Evolutionary conservation across 345 rosid genomes (phyloP).

Genomic region (Clarkia xantiana): DNA sequence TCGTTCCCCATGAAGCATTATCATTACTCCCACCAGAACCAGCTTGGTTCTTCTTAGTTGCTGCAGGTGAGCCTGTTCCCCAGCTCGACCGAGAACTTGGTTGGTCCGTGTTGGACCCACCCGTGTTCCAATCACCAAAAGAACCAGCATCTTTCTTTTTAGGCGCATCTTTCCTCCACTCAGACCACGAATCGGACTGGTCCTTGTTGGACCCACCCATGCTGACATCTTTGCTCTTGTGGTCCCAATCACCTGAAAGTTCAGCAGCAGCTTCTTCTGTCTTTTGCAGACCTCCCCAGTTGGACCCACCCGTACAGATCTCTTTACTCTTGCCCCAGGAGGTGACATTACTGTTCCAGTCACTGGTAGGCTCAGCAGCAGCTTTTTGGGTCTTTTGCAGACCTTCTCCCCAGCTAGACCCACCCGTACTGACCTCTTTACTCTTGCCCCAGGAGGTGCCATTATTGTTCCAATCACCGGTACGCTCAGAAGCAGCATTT

Average conservation of each 20-base stretch:
- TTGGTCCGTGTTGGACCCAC: background rate
- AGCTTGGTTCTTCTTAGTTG: constrained; percentile 1
- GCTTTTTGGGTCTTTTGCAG: constrained; percentile 9
- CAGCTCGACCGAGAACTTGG: constrained; percentile 1
- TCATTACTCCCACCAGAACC: constrained; percentile 14
- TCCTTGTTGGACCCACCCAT: background rate
- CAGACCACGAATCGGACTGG: background rate
- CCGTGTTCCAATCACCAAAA: constrained; percentile 12
- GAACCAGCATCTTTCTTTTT: background rate
- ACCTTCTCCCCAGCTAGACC: constrained; percentile 21
- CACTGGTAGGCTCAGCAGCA: constrained; percentile 8
- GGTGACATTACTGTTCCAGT: constrained; percentile 11
- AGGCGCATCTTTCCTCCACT: background rate
- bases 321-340: constrained; percentile 9
- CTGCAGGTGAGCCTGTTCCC: background rate
- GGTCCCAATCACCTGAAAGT: background rate
- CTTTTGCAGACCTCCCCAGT: constrained; percentile 17
- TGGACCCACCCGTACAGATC: constrained; percentile 8
- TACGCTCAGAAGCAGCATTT: constrained; percentile 5
- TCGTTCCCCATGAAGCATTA: constrained; percentile 4
- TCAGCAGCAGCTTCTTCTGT: constrained; percentile 7
- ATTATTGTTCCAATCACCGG: constrained; percentile 16
- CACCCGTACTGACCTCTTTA: background rate
- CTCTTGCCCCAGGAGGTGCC: constrained; percentile 9
- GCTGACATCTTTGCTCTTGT: background rate